Evolutionary conservation across 2,329 filamentous ascomycete genomes (phyloP).

Genomic region (Pestalotiopsis sp.): DNA sequence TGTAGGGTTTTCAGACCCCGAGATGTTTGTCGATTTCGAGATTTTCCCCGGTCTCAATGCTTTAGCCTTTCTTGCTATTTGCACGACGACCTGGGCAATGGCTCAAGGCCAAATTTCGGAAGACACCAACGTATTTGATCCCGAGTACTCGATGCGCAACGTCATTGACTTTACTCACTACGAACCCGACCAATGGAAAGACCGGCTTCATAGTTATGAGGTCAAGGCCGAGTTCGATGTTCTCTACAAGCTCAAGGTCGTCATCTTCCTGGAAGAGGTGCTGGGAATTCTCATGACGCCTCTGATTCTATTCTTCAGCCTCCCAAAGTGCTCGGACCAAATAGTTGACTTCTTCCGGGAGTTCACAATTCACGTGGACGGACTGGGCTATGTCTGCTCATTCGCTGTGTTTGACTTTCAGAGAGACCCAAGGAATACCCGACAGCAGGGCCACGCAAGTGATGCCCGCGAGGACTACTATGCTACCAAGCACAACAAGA

Average conservation of each 20-base stretch:
- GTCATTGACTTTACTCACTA: constrained; percentile 95
- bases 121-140: constrained; percentile 88
- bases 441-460: constrained; percentile 41
- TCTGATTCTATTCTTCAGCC: constrained; percentile 81
- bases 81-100: constrained; percentile 82
- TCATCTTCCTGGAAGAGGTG: constrained; percentile 92
- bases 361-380: constrained; percentile 96
- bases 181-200: constrained; percentile 85
- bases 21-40: constrained; percentile 89
- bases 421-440: constrained; percentile 63
- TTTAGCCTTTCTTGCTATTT: constrained; percentile 85
- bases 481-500: constrained; percentile 93
- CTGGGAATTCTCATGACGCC: constrained; percentile 91
- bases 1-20: constrained; percentile 84
- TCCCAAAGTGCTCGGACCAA: constrained; percentile 87
- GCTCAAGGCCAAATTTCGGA: constrained; percentile 84
- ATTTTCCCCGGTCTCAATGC: constrained; percentile 87
- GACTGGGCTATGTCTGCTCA: constrained; percentile 92
- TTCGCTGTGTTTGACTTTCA: constrained; percentile 98
- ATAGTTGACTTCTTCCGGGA: constrained; percentile 98
- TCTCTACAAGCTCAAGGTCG: constrained; percentile 88
- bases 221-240: constrained; percentile 88
- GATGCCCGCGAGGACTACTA: constrained; percentile 91
- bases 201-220: constrained; percentile 89
- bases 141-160: constrained; percentile 83